Base-by-base conservation (phyloP, 1,284 basidiomycete genomes). In the Leccinum fallax region DNA sequence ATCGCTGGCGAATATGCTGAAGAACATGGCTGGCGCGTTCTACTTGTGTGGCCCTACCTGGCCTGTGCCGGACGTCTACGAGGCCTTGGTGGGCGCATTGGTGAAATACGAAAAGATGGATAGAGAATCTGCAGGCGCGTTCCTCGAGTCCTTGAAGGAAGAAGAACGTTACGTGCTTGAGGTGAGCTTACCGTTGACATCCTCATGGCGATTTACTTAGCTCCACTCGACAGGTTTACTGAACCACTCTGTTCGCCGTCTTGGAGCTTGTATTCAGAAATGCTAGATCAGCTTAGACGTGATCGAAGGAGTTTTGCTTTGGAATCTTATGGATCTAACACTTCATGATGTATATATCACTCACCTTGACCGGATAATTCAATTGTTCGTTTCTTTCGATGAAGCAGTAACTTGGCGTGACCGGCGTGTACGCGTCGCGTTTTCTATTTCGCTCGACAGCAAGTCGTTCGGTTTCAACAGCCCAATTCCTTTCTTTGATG, bases 21-120 rank as follows among this genome's bases (percentile, higher is more conserved):
- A 84, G 64, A 80, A 85, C 48, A 81, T 87, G 60, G 78, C 87
- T 34, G 95, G 92, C 24, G 93, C 91, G 71, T 99, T 99, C 80
- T 98, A 97, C 78, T 83, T 99, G 57, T 98, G 97, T 77, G 97
- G 97, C 40, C 96, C 96, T 43, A 98, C 96, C 28, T 98, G 96
- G 96, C 97, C 97, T 28, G 96, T 98, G 16, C 95, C 97, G 5
- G 97, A 99, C 72, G 94, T 99, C 15, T 97, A 93, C 72, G 92
- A 97, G 77, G 93, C 96, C 1, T 82, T 99, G 55, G 89, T 96
- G 19, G 85, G 85, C 38, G 89, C 93, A 2, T 80, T 98, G 64
- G 83, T 85, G 43, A 86, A 89, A 74, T 87, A 88, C 69, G 87
- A 88, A 64, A 89, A 89, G 28, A 80, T 88, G 74, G 82, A 86